Percentiles rank a stretch among this genome's conserved stretches.
Evolutionary conservation across 164 flowering plant species (phyloP).

Genomic region (Nymphaea thermarum): DNA sequence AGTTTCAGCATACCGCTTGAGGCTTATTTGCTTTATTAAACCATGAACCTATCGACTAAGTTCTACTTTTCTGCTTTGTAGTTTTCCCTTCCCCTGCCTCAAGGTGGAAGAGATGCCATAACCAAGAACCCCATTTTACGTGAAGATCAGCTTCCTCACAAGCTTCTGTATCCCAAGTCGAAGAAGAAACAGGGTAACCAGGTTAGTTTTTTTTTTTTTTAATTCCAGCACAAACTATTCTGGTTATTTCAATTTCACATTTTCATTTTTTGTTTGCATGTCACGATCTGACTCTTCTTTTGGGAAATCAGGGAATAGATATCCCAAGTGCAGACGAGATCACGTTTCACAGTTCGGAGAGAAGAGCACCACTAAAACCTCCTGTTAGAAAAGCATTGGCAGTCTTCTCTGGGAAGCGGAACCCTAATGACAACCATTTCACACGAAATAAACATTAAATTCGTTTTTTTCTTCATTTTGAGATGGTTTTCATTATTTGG

Average conservation of each 20-base stretch:
- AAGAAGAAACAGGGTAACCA: slow-evolving; percentile 58
- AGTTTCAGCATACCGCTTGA: too few relatives aligned
- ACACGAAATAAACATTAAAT: slow-evolving; percentile 36
- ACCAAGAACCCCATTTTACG: slow-evolving; percentile 76
- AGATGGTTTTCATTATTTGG: too few relatives aligned
- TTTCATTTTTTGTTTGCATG: too few relatives aligned
- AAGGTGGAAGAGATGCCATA: slow-evolving; percentile 91
- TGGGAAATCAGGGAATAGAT: slow-evolving; percentile 32
- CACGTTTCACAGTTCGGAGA: slow-evolving; percentile 42
- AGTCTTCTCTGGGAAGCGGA: slow-evolving; percentile 63
- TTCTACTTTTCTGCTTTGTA: slow-evolving; percentile 13
- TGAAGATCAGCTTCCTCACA: slow-evolving; percentile 94
- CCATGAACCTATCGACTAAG: too few relatives aligned
- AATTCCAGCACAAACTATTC: not conserved
- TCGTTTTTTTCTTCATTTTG: too few relatives aligned
- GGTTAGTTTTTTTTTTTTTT: slow-evolving; percentile 21
- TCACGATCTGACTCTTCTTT: not conserved
- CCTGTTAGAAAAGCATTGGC: slow-evolving; percentile 65
- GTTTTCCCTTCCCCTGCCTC: slow-evolving; percentile 88
- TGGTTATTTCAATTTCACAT: too few relatives aligned
- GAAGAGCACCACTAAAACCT: slow-evolving; percentile 53
- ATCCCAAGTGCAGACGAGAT: slow-evolving; percentile 32
- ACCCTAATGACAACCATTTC: slow-evolving; percentile 81
- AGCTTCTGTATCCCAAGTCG: slow-evolving; percentile 57
- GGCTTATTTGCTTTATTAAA: too few relatives aligned